Evolutionary conservation across 495 filamentous ascomycete species (phyloP), one percentile per base, ranked within the genome.

Genomic region (Echria macrotheca): DNA sequence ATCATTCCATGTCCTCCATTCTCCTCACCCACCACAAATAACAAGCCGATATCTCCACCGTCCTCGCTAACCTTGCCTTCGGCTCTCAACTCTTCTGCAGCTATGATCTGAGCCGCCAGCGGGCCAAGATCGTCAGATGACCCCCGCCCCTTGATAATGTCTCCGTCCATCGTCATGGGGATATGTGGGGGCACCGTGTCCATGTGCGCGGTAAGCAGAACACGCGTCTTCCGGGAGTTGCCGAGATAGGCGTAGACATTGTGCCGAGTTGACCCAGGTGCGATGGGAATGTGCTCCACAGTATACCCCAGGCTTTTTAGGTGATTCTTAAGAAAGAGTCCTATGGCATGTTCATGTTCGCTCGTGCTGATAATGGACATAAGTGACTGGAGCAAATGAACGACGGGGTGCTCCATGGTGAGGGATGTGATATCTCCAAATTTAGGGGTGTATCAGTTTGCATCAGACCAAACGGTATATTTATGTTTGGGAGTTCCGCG

Each of bases 1-100:
- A 64, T 74, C 90, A 96, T 96, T 22, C 90, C 90, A 44, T 85
- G 81, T 5, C 89, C 90, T 24, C 75, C 73, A 21, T 69, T 74
- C 63, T 95, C 90, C 62, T 96, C 90, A 38, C 86, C 88, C 3
- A 94, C 86, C 9, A 96, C 90, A 68, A 84, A 95, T 21, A 95
- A 75, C 9, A 95, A 74, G 26, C 79, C 82, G 1, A 91, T 68
- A 29, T 81, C 71, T n/a, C 47, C 47, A n/a, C n/a, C n/a, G n/a
- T n/a, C n/a, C 18, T 49, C 47, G 21, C 5, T 11, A 19, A 49
- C 32, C 3, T 60, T 66, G 11, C 28, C 28, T 6, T 12, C 12
- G 28, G 28, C 6, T 6, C 28, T 6, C 7, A 31, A 12, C 6
- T 6, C 6, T 31, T 31, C 28, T 6, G 12, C 6, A 6, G 28